These are phyloP conservation scores for Ulmus americana DNA, from an alignment of 331 rosid species.

Conservation along the genomic window DNA sequence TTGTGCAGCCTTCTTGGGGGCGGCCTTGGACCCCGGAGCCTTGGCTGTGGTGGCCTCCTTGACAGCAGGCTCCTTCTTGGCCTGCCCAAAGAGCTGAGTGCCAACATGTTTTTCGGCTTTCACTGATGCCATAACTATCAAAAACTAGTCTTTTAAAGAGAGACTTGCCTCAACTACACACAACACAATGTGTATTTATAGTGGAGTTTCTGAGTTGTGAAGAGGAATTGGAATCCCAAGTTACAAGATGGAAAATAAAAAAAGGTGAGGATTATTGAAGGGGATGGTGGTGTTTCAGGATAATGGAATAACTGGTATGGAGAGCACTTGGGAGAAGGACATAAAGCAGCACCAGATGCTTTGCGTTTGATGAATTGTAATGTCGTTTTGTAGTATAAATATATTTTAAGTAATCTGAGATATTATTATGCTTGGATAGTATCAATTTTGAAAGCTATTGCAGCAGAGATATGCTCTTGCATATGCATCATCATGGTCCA, in stretches of 20 bases:
- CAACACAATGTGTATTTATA: slow-evolving; percentile 19
- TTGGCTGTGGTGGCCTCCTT: slow-evolving; percentile 38
- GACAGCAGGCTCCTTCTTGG: slow-evolving; percentile 63
- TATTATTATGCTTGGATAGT: neutral
- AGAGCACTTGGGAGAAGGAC: slow-evolving; percentile 1
- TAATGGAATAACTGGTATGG: slow-evolving; percentile 26
- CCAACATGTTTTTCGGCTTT: slow-evolving; percentile 54
- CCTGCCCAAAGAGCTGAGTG: slow-evolving; percentile 52
- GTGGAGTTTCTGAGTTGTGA: neutral
- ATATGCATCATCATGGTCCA: too few relatives aligned
- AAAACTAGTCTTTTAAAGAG: slow-evolving; percentile 13
- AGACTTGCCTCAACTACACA: neutral
- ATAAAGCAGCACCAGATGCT: slow-evolving; percentile 8
- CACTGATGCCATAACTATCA: slow-evolving; percentile 45
- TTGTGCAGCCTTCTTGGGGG: slow-evolving; percentile 48
- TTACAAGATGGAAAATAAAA: slow-evolving; percentile 5
- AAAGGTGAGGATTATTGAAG: neutral
- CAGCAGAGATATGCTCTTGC: too few relatives aligned
- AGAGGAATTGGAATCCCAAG: slow-evolving; percentile 32
- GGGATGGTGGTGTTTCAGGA: slow-evolving; percentile 11
- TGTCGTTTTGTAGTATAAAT: neutral
- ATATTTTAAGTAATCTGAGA: neutral
- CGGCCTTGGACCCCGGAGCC: slow-evolving; percentile 44
- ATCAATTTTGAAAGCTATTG: neutral
- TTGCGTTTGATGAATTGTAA: neutral